phyloP scores from a whole-genome alignment of 352 stramenopile species.

The Globisporangium paroecandrum region DNA sequence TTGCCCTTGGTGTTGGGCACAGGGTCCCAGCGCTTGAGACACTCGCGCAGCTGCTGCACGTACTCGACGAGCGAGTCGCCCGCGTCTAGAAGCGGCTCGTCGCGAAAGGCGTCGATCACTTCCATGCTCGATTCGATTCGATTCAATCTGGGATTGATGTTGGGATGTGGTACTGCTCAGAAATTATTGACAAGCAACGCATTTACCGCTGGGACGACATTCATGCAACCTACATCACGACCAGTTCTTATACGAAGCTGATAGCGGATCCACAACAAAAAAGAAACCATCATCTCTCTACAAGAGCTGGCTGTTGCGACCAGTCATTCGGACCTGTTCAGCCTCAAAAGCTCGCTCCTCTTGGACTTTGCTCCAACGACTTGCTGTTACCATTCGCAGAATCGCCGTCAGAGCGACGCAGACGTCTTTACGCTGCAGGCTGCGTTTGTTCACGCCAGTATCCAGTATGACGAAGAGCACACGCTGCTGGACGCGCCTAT shows the following conservation, averaged over 20 bases:
- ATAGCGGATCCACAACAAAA: too few species aligned
- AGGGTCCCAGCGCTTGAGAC: constrained; percentile 36
- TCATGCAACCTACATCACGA: background rate
- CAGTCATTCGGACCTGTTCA: constrained; percentile 3
- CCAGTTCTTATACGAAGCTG: background rate
- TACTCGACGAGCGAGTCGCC: constrained; percentile 14
- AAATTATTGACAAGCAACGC: background rate
- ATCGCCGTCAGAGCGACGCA: background rate
- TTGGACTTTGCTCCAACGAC: background rate
- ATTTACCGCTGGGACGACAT: constrained; percentile 5
- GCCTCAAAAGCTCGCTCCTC: background rate
- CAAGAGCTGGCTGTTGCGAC: constrained; percentile 5
- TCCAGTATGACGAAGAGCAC: background rate
- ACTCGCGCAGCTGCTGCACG: constrained; percentile 18
- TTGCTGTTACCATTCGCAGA: background rate
- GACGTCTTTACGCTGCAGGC: too few species aligned
- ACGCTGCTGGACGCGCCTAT: background rate
- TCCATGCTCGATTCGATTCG: background rate
- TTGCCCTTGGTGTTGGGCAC: constrained; percentile 11
- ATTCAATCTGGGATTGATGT: constrained; percentile 50
- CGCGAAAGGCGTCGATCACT: background rate
- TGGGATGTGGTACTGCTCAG: background rate
- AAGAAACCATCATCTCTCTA: background rate
- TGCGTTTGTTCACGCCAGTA: too few species aligned
- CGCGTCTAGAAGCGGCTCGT: constrained; percentile 6